These are phyloP conservation scores for Wickerhamomyces rabaulensis DNA, from an alignment of 805 yeast species.

Conservation along the genomic window DNA sequence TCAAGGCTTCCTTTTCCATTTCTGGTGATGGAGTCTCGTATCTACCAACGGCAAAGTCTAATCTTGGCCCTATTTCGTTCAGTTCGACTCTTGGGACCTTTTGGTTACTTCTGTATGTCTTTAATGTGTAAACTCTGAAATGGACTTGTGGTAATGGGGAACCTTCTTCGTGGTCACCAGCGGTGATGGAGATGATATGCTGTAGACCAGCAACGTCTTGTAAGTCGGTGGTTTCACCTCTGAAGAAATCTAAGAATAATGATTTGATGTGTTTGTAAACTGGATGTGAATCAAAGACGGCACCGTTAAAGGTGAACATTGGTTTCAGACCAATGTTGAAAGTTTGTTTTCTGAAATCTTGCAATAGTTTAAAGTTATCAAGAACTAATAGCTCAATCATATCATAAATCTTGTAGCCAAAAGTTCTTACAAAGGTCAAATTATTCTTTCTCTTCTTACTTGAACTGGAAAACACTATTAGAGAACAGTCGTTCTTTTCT, in stretches of 20 bases:
- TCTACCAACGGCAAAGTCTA: constrained; percentile 91
- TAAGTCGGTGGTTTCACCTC: constrained; percentile 74
- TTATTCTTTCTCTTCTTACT: constrained; percentile 93
- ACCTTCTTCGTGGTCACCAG: constrained; percentile 69
- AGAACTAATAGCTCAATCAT: constrained; percentile 85
- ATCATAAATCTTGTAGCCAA: constrained; percentile 85
- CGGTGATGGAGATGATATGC: constrained; percentile 76
- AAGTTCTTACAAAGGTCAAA: constrained; percentile 82
- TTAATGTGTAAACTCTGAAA: constrained; percentile 87
- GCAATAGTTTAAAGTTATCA: constrained; percentile 62
- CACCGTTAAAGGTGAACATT: constrained; percentile 89
- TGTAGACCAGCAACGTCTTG: constrained; percentile 96
- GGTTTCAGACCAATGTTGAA: constrained; percentile 90
- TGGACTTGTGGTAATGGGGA: constrained; percentile 71
- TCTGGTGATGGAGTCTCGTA: constrained; percentile 78
- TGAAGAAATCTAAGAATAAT: constrained; percentile 82
- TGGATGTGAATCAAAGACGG: constrained; percentile 86
- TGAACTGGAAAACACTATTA: constrained; percentile 71
- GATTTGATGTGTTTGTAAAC: constrained; percentile 82
- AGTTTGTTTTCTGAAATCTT: constrained; percentile 76
- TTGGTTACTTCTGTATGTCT: constrained; percentile 77
- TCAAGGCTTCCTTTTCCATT: constrained; percentile 82
- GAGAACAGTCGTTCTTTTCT: constrained; percentile 88
- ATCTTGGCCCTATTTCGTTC: constrained; percentile 92
- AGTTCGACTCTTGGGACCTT: constrained; percentile 91